Base-by-base conservation (phyloP, 2,329 filamentous ascomycete species). In the Cytospora piceicola region DNA sequence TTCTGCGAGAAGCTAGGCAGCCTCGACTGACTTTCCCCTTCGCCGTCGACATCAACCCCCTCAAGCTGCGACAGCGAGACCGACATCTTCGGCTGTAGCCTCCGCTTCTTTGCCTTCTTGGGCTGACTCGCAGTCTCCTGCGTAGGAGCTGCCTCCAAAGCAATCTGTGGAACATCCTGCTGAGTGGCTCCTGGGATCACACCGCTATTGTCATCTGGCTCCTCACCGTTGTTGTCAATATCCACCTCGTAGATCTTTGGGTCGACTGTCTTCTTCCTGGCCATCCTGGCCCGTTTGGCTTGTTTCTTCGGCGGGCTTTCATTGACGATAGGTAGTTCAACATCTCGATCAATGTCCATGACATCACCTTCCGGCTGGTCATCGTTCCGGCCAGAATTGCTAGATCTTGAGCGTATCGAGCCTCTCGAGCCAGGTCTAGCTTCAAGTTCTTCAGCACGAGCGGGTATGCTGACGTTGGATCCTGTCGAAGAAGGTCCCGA, bases 51-150 rank as follows among this genome's bases (percentile, higher is more conserved):
- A 27, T 65, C 63, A 9, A 56, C 52, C 4, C 51, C 66, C 56
- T 67, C 62, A 7, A 67, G 60, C 27, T 65, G 66, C 30, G 66
- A 67, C 4, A 67, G 52, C 20, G 66, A 67, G 0, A 63, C 24
- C 4, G 64, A 63, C 4, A 51, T 39, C 22, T 63, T 65, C 2
- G 58, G 27, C 32, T 67, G 66, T 0, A 67, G 63, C 3, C 49
- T 52, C 15, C 66, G 64, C 39, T 63, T 67, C 24, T 36, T 65
- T 27, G 32, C 34, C 20, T 56, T 66, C 51, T 54, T 54, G 3
- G 36, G 49, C 22, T 57, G 36, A 5, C 12, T 36, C 2, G 51
- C 30, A 51, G 60, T 22, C 22, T 36, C 49, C 55, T 65, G 24
- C 52, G 24, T 22, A 17, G 34, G n/a, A 36, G 5, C 20, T 1